phyloP scores from a whole-genome alignment of 768 basidiomycete genomes.

The Favolaschia claudopus region DNA sequence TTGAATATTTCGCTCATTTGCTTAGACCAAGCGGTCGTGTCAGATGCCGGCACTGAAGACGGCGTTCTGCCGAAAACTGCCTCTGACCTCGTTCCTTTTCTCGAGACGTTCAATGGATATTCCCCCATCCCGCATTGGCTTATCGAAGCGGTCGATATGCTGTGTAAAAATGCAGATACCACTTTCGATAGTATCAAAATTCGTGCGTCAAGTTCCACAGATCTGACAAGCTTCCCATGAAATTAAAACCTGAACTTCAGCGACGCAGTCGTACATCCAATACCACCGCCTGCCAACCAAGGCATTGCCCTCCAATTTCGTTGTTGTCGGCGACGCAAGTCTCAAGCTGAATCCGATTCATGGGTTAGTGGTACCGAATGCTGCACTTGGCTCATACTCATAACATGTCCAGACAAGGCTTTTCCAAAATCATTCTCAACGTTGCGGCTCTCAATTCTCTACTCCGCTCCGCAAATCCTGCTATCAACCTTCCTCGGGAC shows the following conservation, averaged over 20 bases:
- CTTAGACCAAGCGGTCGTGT: neutral
- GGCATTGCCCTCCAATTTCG: constrained; percentile 29
- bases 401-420: constrained; percentile 25
- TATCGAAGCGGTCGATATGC: constrained; percentile 5
- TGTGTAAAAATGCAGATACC: neutral
- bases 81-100: constrained; percentile 1
- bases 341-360: constrained; percentile 29
- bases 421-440: constrained; percentile 29
- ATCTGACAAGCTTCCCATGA: too few relatives aligned
- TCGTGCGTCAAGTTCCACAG: constrained; percentile 5
- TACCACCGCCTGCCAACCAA: constrained; percentile 21
- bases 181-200: constrained; percentile 11
- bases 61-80: neutral
- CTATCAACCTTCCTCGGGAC: neutral
- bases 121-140: neutral
- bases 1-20: neutral
- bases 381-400: neutral
- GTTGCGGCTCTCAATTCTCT: neutral
- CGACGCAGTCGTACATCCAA: constrained; percentile 20
- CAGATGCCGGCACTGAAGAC: neutral
- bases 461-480: too few relatives aligned
- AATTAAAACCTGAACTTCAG: neutral
- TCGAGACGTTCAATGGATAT: neutral
- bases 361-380: constrained; percentile 16
- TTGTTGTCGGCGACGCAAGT: constrained; percentile 31